These are phyloP conservation scores for Mortierella sp. DNA, from an alignment of 371 early-diverging fungal genomes.

Conservation along the genomic window DNA sequence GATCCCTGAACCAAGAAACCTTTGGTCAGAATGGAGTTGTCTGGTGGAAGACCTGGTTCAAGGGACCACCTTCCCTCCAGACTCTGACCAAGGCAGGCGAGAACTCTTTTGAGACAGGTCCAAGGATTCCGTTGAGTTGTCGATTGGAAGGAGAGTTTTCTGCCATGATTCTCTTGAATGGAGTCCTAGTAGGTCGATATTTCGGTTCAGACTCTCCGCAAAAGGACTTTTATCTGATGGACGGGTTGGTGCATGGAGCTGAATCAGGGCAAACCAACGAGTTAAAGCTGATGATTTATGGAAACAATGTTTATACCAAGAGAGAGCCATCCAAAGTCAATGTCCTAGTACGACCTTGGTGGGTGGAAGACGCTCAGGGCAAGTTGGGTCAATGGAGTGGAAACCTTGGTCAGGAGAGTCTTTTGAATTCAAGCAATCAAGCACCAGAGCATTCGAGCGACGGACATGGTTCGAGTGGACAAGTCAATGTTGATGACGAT, in stretches of 20 bases:
- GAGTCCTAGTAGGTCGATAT: constrained; percentile 72
- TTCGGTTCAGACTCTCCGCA: constrained; percentile 82
- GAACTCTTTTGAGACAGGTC: background rate
- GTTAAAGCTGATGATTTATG: constrained; percentile 43
- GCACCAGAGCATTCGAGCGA: background rate
- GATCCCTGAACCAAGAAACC: too few species aligned
- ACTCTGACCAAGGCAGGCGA: constrained; percentile 13
- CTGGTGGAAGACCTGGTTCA: constrained; percentile 54
- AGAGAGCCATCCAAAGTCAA: background rate
- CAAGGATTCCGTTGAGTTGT: constrained; percentile 68
- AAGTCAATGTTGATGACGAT: background rate
- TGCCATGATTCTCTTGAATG: constrained; percentile 71
- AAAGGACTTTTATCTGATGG: constrained; percentile 78
- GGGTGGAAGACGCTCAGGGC: constrained; percentile 37
- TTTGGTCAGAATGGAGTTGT: constrained; percentile 12
- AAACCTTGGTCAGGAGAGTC: constrained; percentile 14
- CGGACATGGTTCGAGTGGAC: constrained; percentile 10
- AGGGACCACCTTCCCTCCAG: constrained; percentile 30
- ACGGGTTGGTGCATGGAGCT: constrained; percentile 58
- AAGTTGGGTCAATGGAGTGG: constrained; percentile 39
- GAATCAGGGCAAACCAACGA: constrained; percentile 28
- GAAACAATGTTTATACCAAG: background rate
- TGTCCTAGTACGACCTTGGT: constrained; percentile 32
- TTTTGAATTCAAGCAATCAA: too few species aligned
- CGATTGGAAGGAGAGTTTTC: constrained; percentile 73